These are phyloP conservation scores for Suhomyces sp. DNA, from an alignment of 805 yeast species.

Conservation along the genomic window DNA sequence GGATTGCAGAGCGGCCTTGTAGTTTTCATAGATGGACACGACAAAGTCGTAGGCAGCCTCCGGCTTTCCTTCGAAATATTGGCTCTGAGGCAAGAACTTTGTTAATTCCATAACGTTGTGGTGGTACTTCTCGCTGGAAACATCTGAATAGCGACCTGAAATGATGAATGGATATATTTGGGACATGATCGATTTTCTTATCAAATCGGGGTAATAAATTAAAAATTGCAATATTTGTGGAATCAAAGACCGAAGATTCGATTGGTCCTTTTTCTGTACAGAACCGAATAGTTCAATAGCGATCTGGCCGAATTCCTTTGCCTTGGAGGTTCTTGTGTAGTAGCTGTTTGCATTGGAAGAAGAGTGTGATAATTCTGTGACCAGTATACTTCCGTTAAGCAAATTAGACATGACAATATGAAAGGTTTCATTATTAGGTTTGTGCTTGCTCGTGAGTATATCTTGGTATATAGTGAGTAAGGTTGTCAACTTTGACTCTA, in stretches of 20 bases:
- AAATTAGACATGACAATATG: conserved; percentile 47
- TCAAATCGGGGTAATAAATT: conserved; percentile 25
- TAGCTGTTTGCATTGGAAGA: conserved; percentile 4
- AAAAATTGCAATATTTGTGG: conserved; percentile 35
- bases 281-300: conserved; percentile 46
- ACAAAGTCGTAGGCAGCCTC: conserved; percentile 26
- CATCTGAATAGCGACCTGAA: background rate
- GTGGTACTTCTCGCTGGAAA: background rate
- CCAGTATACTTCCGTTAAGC: conserved; percentile 44
- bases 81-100: conserved; percentile 16
- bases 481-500: conserved; percentile 60
- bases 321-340: conserved; percentile 23
- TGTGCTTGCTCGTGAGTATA: conserved; percentile 47
- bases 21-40: conserved; percentile 28
- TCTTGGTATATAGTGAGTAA: conserved; percentile 68
- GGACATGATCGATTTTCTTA: conserved; percentile 17
- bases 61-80: conserved; percentile 13
- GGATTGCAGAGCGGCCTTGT: conserved; percentile 24
- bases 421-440: conserved; percentile 58
- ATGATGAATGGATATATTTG: conserved; percentile 12
- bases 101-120: conserved; percentile 18
- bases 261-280: conserved; percentile 38
- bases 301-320: conserved; percentile 42
- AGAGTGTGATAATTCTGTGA: background rate
- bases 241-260: conserved; percentile 31